Base-by-base conservation (phyloP, 441 rosid genomes). In the Pelargonium citronellum region DNA sequence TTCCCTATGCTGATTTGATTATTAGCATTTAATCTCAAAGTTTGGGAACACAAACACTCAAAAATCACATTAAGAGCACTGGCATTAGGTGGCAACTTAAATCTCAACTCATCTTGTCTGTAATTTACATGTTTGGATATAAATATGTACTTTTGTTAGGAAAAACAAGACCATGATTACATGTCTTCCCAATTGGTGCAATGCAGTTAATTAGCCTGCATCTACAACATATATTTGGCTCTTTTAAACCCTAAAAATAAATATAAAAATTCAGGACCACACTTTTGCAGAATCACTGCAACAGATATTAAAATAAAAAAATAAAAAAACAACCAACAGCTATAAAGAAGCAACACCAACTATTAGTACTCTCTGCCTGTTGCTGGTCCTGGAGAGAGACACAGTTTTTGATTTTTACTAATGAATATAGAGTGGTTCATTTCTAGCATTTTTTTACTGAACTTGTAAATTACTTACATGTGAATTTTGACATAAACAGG, bases 311-410 rank as follows among this genome's bases (percentile, higher is more conserved):
- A n/a, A n/a, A n/a, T n/a, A n/a, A n/a, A n/a, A n/a, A n/a, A n/a
- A n/a, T n/a, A 75, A 69, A 78, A 78, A 15, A 47, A 47, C 75
- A 84, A 79, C 78, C 85, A 84, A 77, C 85, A n/a, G 80, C 84
- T 75, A 82, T 82, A 79, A 82, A 79, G 83, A 77, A 70, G 64
- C 78, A 84, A 71, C 81, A 79, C 80, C 87, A 82, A 82, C 81
- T 80, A 58, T 49, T 72, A 67, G 64, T 24, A 71, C 73, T 15
- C 53, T 15, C 12, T 47, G 53, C 53, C 53, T 47, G 53, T 15
- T 47, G 3, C 85, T 80, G 84, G 81, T 82, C 84, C 83, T 77
- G 61, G 79, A 78, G 80, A 75, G 83, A 79, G 83, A 78, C n/a
- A n/a, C n/a, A n/a, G n/a, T n/a, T n/a, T n/a, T n/a, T n/a, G n/a